phyloP scores from a whole-genome alignment of 2,329 filamentous ascomycete species.

The Arthrinium puccinioides region DNA sequence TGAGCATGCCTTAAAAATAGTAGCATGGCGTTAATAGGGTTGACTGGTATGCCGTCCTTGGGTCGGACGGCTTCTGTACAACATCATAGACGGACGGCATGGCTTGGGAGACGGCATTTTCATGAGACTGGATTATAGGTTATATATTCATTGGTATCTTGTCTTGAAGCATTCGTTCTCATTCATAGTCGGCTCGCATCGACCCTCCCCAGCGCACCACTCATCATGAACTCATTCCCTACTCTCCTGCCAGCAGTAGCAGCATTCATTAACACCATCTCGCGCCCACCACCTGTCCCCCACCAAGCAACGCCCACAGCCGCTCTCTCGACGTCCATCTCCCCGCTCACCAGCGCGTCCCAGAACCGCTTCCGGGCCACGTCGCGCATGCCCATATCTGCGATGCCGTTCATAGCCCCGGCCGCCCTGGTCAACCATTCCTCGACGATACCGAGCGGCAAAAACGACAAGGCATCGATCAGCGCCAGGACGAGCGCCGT shows the following conservation, averaged over 20 bases:
- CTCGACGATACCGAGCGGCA: constrained; percentile 62
- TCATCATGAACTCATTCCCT: constrained; percentile 39
- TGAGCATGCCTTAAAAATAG: too few species aligned
- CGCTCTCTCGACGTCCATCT: constrained; percentile 82
- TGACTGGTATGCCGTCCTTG: too few species aligned
- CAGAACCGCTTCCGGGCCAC: constrained; percentile 66
- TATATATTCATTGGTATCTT: too few species aligned
- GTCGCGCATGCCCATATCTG: constrained; percentile 54
- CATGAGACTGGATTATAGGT: too few species aligned
- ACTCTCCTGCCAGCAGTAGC: constrained; percentile 9
- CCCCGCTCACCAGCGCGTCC: constrained; percentile 70
- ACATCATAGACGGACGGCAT: too few species aligned
- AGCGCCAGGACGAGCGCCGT: constrained; percentile 69
- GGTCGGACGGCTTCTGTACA: too few species aligned
- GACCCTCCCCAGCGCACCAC: constrained; percentile 37
- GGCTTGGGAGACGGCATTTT: too few species aligned
- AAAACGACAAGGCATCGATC: constrained; percentile 69
- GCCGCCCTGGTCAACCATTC: constrained; percentile 75
- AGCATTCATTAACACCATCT: constrained; percentile 33
- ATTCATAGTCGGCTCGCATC: constrained; percentile 15
- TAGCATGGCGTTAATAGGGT: too few species aligned
- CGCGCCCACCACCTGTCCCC: constrained; percentile 54
- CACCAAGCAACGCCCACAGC: constrained; percentile 80
- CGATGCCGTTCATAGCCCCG: constrained; percentile 56
- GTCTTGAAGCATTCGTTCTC: too few species aligned